Evolutionary conservation across 306 rosid species (phyloP), one percentile per base, ranked within the genome.

Genomic region (Glycine soja): DNA sequence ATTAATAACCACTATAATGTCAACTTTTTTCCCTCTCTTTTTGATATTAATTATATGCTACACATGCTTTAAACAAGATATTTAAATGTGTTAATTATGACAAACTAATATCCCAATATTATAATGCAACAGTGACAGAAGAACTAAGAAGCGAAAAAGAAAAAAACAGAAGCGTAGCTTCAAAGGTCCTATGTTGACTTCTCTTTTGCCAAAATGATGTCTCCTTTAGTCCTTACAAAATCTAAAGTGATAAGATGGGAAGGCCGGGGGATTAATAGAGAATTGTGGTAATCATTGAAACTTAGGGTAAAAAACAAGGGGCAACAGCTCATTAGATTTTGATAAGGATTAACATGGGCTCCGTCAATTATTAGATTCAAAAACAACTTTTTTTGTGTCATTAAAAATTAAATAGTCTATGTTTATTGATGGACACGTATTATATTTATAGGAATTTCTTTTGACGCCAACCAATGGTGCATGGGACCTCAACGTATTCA

Each of bases 101-200:
- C 0, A 62, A 57, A 19, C 57, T 42, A 30, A 74, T 58, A 15
- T 0, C 11, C 9, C 3, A 11, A 19, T 10, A 45, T 14, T 47
- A 46, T 24, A 64, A 13, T 50, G 53, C 24, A 63, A 51, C 40
- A 6, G 19, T 64, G 51, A 57, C 51, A 7, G 5, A 15, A 64
- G 10, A 64, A 50, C 42, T 47, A 8, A 36, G 3, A 36, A 48
- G 32, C n/a, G n/a, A n/a, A n/a, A n/a, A n/a, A 30, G 32, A 10
- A 9, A 76, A 14, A 48, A 62, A 7, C 34, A 52, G 18, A 62
- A 76, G 38, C 24, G 9, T 65, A 36, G 52, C 81, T 77, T 77
- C 24, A 77, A 77, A 77, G 81, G 32, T 77, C 74, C 47, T 52
- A 78, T 38, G 81, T 52, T 78, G 81, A 77, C 74, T 51, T 50